These are phyloP conservation scores for Phytophthora idaei DNA, from an alignment of 352 stramenopile species.

Conservation along the genomic window DNA sequence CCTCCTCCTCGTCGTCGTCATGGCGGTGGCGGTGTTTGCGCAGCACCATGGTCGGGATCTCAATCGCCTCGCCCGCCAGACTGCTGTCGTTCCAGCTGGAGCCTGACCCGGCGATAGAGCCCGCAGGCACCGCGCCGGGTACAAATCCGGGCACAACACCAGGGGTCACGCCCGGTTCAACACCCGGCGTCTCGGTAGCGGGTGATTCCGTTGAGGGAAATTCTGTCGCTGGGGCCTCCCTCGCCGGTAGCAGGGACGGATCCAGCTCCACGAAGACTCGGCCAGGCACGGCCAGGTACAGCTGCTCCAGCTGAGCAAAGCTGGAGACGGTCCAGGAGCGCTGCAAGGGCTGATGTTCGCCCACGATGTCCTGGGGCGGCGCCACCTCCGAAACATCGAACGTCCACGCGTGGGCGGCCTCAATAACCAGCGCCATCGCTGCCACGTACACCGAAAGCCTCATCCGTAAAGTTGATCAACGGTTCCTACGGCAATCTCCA, in stretches of 20 bases:
- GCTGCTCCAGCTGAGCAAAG: constrained; percentile 44
- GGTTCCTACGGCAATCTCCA: constrained; percentile 15
- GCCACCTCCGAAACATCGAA: constrained; percentile 43
- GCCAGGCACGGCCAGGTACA: constrained; percentile 57
- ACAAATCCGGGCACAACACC: constrained; percentile 25
- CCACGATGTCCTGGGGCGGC: constrained; percentile 32
- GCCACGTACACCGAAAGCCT: constrained; percentile 30
- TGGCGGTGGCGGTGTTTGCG: constrained; percentile 37
- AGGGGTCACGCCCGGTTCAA: constrained; percentile 17
- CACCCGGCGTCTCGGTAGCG: constrained; percentile 16
- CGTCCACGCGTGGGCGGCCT: constrained; percentile 31
- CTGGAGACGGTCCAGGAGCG: constrained; percentile 52
- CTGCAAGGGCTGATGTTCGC: constrained; percentile 48
- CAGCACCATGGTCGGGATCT: constrained; percentile 42
- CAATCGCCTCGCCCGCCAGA: constrained; percentile 29
- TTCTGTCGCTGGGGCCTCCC: constrained; percentile 20
- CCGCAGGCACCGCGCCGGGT: constrained; percentile 14
- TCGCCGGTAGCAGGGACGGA: constrained; percentile 33
- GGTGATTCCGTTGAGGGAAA: constrained; percentile 14
- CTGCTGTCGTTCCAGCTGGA: constrained; percentile 21
- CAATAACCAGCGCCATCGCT: constrained; percentile 27
- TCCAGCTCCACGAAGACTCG: constrained; percentile 64
- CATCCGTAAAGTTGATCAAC: constrained; percentile 10
- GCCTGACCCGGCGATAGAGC: constrained; percentile 7
- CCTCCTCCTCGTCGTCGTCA: constrained; percentile 26